phyloP scores from a whole-genome alignment of 2,329 filamentous ascomycete species.

The Fusarium sp. region DNA sequence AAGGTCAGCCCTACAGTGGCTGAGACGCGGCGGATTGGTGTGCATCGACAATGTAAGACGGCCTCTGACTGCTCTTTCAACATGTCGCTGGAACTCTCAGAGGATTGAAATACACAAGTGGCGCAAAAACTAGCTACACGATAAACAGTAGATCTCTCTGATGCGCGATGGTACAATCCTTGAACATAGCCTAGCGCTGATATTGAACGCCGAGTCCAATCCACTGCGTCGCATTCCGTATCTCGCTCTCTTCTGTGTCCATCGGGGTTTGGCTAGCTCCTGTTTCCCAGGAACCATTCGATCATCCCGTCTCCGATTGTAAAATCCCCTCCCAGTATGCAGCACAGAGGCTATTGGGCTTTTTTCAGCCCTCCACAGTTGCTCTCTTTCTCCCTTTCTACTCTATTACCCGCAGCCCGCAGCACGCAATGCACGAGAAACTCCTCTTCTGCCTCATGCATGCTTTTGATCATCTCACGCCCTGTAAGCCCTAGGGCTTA shows the following conservation, averaged over 20 bases:
- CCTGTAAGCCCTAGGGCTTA: slow-evolving; percentile 47
- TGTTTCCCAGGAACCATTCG: slow-evolving; percentile 33
- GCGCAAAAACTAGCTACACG: background rate
- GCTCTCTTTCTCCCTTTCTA: background rate
- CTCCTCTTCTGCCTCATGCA: slow-evolving; percentile 7
- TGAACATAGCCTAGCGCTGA: slow-evolving; percentile 36
- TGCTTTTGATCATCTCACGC: slow-evolving; percentile 28
- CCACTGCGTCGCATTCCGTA: slow-evolving; percentile 6
- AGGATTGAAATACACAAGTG: background rate
- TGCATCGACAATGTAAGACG: slow-evolving; percentile 7
- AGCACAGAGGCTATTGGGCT: slow-evolving; percentile 25
- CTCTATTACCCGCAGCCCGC: slow-evolving; percentile 16
- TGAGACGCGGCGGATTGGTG: slow-evolving; percentile 10
- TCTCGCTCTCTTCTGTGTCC: slow-evolving; percentile 12
- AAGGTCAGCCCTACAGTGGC: slow-evolving; percentile 40
- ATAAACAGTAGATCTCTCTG: slow-evolving; percentile 7
- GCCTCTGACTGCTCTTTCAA: background rate
- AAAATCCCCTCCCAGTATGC: slow-evolving; percentile 24
- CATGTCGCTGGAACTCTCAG: too few species aligned
- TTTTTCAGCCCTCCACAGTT: slow-evolving; percentile 3
- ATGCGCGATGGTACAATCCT: slow-evolving; percentile 14
- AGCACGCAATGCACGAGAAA: slow-evolving; percentile 21
- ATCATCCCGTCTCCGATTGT: slow-evolving; percentile 39
- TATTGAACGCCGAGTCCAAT: slow-evolving; percentile 8
- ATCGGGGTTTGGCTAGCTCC: slow-evolving; percentile 21